A percentile compares a stretch with the other conserved stretches of the same genome.
Conservation (phyloP, 2,329 filamentous ascomycete genomes). For the Trichophyton equinum region DNA sequence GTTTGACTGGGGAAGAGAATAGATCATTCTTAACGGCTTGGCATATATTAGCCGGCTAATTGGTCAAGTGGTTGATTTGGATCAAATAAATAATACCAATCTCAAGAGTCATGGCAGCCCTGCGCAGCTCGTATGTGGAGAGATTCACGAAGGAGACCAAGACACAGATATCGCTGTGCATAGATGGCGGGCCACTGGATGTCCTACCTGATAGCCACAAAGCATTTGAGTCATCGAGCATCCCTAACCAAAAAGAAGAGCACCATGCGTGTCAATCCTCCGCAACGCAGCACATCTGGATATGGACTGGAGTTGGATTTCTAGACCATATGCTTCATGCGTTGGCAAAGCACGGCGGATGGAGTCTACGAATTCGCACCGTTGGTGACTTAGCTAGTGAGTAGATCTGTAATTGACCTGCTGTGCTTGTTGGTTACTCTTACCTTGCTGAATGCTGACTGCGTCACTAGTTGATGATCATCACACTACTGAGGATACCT, state of each 20-base stretch:
- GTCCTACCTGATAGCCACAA: constrained; percentile 5
- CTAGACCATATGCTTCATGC: constrained; percentile 98
- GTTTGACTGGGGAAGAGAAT: neutral
- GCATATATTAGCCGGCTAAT: neutral
- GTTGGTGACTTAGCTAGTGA: constrained; percentile 82
- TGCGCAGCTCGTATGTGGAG: constrained; percentile 62
- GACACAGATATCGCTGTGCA: constrained; percentile 80
- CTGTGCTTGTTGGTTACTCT: neutral
- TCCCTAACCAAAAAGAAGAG: constrained; percentile 34
- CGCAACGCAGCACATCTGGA: constrained; percentile 69
- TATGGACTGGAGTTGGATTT: constrained; percentile 93
- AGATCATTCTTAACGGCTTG: neutral
- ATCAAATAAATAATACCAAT: neutral
- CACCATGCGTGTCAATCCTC: constrained; percentile 75
- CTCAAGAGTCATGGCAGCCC: neutral
- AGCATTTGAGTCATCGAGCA: constrained; percentile 35
- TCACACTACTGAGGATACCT: constrained; percentile 93
- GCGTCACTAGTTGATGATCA: constrained; percentile 72
- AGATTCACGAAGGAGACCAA: constrained; percentile 98
- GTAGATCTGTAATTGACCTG: constrained; percentile 21
- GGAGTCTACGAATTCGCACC: constrained; percentile 74
- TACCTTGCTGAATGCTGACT: neutral
- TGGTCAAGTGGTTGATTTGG: neutral
- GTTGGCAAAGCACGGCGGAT: constrained; percentile 87
- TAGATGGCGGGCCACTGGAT: constrained; percentile 65